Evolutionary conservation across 495 filamentous ascomycete genomes (phyloP).

Genomic region (Cercophora newfieldiana): DNA sequence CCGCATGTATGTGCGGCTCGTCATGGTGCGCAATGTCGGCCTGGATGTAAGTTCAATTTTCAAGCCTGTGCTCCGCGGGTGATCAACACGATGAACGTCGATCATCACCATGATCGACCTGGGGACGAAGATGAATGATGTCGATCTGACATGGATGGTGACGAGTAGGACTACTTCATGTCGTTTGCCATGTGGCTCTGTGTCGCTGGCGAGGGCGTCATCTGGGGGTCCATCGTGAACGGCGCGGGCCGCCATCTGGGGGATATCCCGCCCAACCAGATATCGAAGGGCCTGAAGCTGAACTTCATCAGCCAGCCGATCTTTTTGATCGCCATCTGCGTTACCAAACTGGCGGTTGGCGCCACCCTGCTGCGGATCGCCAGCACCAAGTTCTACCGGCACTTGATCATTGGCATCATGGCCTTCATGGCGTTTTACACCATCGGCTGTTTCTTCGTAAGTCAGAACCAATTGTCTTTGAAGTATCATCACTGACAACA

Average conservation of each 20-base stretch:
- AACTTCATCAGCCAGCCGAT: slow-evolving; percentile 46
- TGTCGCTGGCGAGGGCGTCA: slow-evolving; percentile 34
- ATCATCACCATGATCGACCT: neutral
- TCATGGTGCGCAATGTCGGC: slow-evolving; percentile 47
- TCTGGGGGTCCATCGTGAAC: slow-evolving; percentile 39
- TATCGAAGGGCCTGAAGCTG: slow-evolving; percentile 35
- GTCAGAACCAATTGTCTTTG: no score
- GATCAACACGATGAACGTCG: neutral
- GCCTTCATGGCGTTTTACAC: slow-evolving; percentile 45
- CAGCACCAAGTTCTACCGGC: slow-evolving; percentile 33
- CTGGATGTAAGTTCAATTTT: slow-evolving; percentile 38
- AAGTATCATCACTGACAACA: no score
- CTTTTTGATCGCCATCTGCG: slow-evolving; percentile 41
- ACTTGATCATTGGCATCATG: slow-evolving; percentile 37
- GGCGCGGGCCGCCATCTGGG: slow-evolving; percentile 44
- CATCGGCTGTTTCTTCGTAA: slow-evolving; percentile 33
- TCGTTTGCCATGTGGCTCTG: slow-evolving; percentile 13
- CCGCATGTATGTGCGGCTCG: slow-evolving; percentile 49
- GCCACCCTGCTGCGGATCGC: slow-evolving; percentile 49
- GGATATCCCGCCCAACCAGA: slow-evolving; percentile 30
- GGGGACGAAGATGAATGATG: neutral
- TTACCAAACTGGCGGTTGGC: slow-evolving; percentile 52
- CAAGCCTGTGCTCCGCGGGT: neutral
- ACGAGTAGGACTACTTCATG: slow-evolving; percentile 23
- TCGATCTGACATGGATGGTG: neutral